Base-by-base conservation (phyloP, 1,284 basidiomycete genomes). In the Moesziomyces globuligerus region DNA sequence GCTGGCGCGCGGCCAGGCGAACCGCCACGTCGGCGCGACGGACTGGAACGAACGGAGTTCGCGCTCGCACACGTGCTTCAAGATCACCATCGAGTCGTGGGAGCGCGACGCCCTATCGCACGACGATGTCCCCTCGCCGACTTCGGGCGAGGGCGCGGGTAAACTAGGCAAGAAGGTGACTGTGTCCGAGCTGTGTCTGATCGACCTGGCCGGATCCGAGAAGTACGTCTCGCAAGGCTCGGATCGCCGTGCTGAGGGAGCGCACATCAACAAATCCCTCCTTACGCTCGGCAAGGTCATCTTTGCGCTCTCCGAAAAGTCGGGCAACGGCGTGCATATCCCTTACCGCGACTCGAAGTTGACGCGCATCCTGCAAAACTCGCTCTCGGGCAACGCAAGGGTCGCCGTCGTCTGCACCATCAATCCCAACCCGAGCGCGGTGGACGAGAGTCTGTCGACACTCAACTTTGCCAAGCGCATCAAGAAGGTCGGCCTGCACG, bases 41-140 rank as follows among this genome's bases (percentile, higher is more conserved):
- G 95, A 98, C 82, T 98, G 94, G 93, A 98, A 98, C 81, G 92
- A 94, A 76, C 85, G 94, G 40, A 93, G 91, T 84, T 93, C 91
- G 74, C 87, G 95, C 21, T 92, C 90, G 84, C 95, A 98, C 83
- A 93, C 91, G 64, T 85, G 87, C 11, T 87, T 87, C 73, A 85
- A 85, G 9, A 84, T 87, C 48, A 85, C 85, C 20, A 82, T 83
- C 56, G 71, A 75, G 53, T 65, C 64, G 24, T 76, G 75, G 60
- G 56, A 67, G 13, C 54, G 74, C 24, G 58, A 58, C 36, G 26
- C 24, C 32, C n/a, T n/a, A n/a, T n/a, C n/a, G n/a, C n/a, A n/a
- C n/a, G n/a, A n/a, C n/a, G n/a, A n/a, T n/a, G 43, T 25, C 48
- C 43, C 15, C 39, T 39, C n/a, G 26, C 3, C 9, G 13, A 5